Evolutionary conservation across 495 filamentous ascomycete species (phyloP).

Genomic region (Rusavskia elegans): DNA sequence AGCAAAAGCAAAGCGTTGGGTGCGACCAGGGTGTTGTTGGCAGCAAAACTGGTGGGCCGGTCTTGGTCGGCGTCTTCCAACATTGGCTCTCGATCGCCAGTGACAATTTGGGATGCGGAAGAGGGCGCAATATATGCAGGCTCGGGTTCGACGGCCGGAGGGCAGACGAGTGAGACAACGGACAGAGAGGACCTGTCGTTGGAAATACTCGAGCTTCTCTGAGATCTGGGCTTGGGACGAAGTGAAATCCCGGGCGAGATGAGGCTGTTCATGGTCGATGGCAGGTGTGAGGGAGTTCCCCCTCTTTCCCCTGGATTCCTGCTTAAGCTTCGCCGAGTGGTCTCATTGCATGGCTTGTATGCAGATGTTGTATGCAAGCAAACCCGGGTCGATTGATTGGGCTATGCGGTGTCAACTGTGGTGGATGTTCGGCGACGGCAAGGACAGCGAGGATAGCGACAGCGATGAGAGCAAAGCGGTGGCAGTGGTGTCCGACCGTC

Average conservation of each 20-base stretch:
- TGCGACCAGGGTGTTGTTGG: conserved; percentile 46
- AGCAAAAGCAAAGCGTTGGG: conserved; percentile 59
- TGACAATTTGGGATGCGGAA: conserved; percentile 84
- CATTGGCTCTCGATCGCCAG: conserved; percentile 66
- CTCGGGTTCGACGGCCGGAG: conserved; percentile 57
- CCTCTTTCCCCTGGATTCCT: background rate
- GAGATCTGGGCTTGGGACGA: background rate
- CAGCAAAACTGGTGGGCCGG: conserved; percentile 35
- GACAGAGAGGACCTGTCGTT: conserved; percentile 19
- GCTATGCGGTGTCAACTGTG: too few relatives aligned
- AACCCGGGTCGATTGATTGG: too few relatives aligned
- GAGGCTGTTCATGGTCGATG: background rate
- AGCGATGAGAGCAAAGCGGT: too few relatives aligned
- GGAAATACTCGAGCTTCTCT: conserved; percentile 10
- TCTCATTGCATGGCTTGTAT: background rate
- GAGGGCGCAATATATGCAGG: conserved; percentile 80
- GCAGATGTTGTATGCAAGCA: too few relatives aligned
- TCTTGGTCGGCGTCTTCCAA: conserved; percentile 48
- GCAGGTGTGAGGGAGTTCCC: background rate
- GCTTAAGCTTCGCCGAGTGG: background rate
- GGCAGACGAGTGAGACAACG: conserved; percentile 36
- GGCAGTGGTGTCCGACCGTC: too few relatives aligned
- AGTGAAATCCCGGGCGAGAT: conserved; percentile 2
- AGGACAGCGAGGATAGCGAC: too few relatives aligned
- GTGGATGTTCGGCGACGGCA: too few relatives aligned